Percentiles rank a stretch among this genome's conserved stretches.
Conservation (phyloP, 2,329 filamentous ascomycete species). For the Pseudophaeomoniella oleicola region DNA sequence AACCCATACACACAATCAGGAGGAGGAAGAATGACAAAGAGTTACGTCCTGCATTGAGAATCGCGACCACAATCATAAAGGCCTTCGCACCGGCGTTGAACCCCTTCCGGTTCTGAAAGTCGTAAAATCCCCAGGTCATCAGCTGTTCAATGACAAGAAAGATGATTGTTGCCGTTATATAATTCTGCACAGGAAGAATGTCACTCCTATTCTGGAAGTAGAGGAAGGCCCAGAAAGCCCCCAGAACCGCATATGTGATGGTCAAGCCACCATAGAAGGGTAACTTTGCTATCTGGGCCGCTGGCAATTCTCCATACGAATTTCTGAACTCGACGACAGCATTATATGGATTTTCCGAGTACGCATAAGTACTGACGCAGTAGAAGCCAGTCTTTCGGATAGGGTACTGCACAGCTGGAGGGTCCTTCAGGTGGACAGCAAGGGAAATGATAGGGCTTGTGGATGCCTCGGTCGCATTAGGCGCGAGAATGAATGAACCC, state of each 20-base stretch:
- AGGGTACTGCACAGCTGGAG: slow-evolving; percentile 59
- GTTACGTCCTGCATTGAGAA: slow-evolving; percentile 86
- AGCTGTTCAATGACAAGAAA: slow-evolving; percentile 94
- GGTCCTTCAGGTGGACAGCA: slow-evolving; percentile 67
- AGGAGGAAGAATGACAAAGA: slow-evolving; percentile 97
- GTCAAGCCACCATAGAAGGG: slow-evolving; percentile 94
- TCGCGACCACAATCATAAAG: slow-evolving; percentile 77
- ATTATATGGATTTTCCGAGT: slow-evolving; percentile 52
- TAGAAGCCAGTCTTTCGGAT: slow-evolving; percentile 92
- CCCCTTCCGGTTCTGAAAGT: slow-evolving; percentile 84
- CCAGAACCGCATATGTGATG: slow-evolving; percentile 80
- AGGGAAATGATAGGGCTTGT: slow-evolving; percentile 60
- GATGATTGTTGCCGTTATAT: slow-evolving; percentile 90
- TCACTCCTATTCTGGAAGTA: slow-evolving; percentile 91
- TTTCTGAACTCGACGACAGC: slow-evolving; percentile 87
- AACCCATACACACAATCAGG: slow-evolving; percentile 98
- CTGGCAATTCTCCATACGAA: slow-evolving; percentile 87
- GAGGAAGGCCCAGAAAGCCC: slow-evolving; percentile 80
- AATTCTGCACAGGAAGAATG: slow-evolving; percentile 95
- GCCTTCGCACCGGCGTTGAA: slow-evolving; percentile 70
- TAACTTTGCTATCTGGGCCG: slow-evolving; percentile 89
- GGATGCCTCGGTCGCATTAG: slow-evolving; percentile 59
- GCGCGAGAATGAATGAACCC: slow-evolving; percentile 68
- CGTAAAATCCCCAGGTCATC: slow-evolving; percentile 98
- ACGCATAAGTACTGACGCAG: slow-evolving; percentile 70